A percentile compares a stretch with the other conserved stretches of the same genome.
phyloP scores from a whole-genome alignment of 306 rosid genomes.

The Cyclanthera cordifolia region DNA sequence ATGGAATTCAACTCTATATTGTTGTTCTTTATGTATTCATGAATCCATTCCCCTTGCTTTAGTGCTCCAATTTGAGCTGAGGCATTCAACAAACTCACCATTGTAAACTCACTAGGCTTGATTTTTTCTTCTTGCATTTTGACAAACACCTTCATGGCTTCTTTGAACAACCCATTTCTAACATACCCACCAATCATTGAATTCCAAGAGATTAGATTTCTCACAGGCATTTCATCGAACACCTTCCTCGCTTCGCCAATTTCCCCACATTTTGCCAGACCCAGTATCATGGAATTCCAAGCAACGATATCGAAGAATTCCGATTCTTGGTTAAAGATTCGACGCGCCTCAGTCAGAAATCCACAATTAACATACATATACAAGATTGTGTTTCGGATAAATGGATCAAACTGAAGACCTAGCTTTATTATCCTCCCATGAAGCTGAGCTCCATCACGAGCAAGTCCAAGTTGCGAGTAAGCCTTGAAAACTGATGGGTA shows the following conservation, averaged over 20 bases:
- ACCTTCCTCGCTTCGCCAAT: constrained; percentile 46
- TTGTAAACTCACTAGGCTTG: constrained; percentile 60
- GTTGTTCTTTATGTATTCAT: constrained; percentile 36
- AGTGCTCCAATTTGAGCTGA: constrained; percentile 81
- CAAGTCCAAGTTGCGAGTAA: constrained; percentile 49
- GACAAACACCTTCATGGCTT: constrained; percentile 50
- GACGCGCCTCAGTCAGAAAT: constrained; percentile 40
- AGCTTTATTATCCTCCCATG: constrained; percentile 54
- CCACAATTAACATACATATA: constrained; percentile 68
- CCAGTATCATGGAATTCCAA: constrained; percentile 73
- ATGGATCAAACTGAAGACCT: constrained; percentile 46
- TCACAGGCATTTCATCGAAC: constrained; percentile 51
- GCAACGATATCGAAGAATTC: constrained; percentile 53
- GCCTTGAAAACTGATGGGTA: constrained; percentile 88
- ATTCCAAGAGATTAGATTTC: constrained; percentile 59
- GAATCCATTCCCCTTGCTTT: constrained; percentile 69
- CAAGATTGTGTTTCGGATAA: constrained; percentile 44
- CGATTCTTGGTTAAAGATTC: constrained; percentile 33
- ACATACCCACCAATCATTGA: constrained; percentile 77
- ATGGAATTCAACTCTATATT: constrained; percentile 43
- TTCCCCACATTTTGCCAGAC: constrained; percentile 60
- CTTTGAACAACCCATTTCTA: constrained; percentile 47
- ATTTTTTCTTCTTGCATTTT: constrained; percentile 45
- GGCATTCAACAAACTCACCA: constrained; percentile 80
- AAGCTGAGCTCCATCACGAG: constrained; percentile 61